Evolutionary conservation across 2,329 filamentous ascomycete species (phyloP).

Genomic region (Coleophoma crateriformis): DNA sequence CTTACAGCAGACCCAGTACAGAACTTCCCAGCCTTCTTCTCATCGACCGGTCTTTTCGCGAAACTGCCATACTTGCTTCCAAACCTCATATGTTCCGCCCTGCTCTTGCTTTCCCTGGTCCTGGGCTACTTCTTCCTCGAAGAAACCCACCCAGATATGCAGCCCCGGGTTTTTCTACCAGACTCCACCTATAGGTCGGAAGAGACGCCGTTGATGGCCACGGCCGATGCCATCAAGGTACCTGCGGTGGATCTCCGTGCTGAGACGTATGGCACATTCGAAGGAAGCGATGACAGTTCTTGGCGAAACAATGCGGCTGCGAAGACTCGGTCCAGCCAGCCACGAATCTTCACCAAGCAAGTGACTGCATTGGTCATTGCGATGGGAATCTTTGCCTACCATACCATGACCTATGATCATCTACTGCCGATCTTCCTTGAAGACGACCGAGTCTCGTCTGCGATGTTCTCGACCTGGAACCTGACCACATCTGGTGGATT

Average conservation of each 20-base stretch:
- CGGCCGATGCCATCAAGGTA: constrained; percentile 68
- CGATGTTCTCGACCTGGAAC: constrained; percentile 22
- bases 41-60: constrained; percentile 63
- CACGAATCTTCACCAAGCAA: constrained; percentile 51
- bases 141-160: constrained; percentile 85
- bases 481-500: constrained; percentile 54
- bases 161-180: constrained; percentile 43
- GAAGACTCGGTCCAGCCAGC: not conserved
- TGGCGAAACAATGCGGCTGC: constrained; percentile 25
- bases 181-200: constrained; percentile 44
- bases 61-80: constrained; percentile 83
- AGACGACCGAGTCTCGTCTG: constrained; percentile 50
- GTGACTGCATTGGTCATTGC: constrained; percentile 76
- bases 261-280: constrained; percentile 77
- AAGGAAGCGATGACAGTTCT: constrained; percentile 20
- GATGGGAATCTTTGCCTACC: constrained; percentile 86
- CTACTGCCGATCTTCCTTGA: constrained; percentile 90
- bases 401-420: constrained; percentile 93
- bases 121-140: constrained; percentile 76
- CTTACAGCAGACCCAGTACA: constrained; percentile 74
- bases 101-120: constrained; percentile 75
- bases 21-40: constrained; percentile 68
- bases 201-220: constrained; percentile 66
- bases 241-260: constrained; percentile 67
- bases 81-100: constrained; percentile 72